Evolutionary conservation across 192 early-diverging fungal genomes (phyloP), one percentile per base, ranked within the genome.

Genomic region (Entomortierella parvispora): DNA sequence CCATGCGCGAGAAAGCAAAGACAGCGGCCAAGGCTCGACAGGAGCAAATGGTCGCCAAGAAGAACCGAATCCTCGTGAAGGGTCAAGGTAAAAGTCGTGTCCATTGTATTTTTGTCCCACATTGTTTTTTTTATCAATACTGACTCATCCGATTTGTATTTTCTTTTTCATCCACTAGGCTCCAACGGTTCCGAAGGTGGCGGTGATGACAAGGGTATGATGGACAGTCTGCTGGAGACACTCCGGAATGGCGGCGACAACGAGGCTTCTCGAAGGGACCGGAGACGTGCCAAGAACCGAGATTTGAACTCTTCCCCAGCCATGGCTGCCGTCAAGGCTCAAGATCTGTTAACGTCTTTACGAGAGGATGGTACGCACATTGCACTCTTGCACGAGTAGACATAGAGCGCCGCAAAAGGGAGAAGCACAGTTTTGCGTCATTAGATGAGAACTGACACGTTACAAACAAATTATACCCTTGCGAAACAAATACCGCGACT

Each of bases 211-310:
- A 92, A 94, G 67, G 88, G 91, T 40, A 86, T 92, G 34, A 91
- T 94, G 79, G 93, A 94, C 50, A 90, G 91, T 67, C 60, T 94
- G 57, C 81, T 94, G 23, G 90, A 94, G 63, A 88, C 86, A 29
- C 82, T 94, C 31, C 82, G 90, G 69, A 86, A 87, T 26, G 90
- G 89, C 8, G 88, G 88, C 1, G 91, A 93, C 43, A 77, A 62
- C 26, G 74, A 77, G 37, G 72, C 72, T 1, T 76, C 72, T 22
- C 58, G 74, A 22, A 62, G 74, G 44, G 74, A 77, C 25, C 65
- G 74, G 50, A 50, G 74, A 4, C 74, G 74, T n/a, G 12, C 5
- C 15, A 77, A 68, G 52, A 22, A 68, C 15, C 65, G 74, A 9
- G 63, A 22, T 1, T 12, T 47, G 48, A 65, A 77, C 4, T 65